These are phyloP conservation scores for Ophiostoma triangulosporum DNA, from an alignment of 2,329 filamentous ascomycete species.

Conservation along the genomic window DNA sequence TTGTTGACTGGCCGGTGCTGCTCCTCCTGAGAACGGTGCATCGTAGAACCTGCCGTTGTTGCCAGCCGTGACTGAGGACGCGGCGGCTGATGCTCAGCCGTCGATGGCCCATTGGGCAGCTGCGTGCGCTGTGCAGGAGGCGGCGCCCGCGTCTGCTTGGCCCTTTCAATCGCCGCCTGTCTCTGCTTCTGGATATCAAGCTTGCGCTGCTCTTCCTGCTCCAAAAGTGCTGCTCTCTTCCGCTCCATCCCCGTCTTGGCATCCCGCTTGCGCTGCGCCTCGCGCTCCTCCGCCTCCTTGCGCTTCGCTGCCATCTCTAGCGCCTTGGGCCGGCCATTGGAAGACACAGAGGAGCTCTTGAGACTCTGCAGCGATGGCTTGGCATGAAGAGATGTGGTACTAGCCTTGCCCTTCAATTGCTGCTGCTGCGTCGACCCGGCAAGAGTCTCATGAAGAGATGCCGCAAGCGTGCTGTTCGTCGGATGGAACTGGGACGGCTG, in stretches of 20 bases:
- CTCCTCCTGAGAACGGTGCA: constrained; percentile 43
- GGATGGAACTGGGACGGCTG: constrained; percentile 39
- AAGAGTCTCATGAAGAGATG: constrained; percentile 44
- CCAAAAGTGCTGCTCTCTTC: constrained; percentile 53
- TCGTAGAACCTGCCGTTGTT: constrained; percentile 35
- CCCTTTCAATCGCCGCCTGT: constrained; percentile 49
- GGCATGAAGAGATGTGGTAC: constrained; percentile 49
- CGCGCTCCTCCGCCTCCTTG: constrained; percentile 73
- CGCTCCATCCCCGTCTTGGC: constrained; percentile 71
- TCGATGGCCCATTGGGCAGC: constrained; percentile 29
- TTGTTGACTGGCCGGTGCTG: constrained; percentile 48
- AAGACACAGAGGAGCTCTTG: constrained; percentile 51
- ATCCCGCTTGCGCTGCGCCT: constrained; percentile 64
- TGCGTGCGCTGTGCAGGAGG: constrained; percentile 45
- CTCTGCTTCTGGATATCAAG: constrained; percentile 49
- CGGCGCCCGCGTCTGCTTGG: constrained; percentile 50
- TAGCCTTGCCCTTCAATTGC: constrained; percentile 49
- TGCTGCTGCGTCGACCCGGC: constrained; percentile 25
- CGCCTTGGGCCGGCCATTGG: constrained; percentile 53
- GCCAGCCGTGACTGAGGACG: constrained; percentile 46
- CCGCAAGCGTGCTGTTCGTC: constrained; percentile 42
- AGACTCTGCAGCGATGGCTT: constrained; percentile 45
- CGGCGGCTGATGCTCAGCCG: constrained; percentile 28
- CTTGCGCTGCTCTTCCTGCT: constrained; percentile 45
- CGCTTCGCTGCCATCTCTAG: constrained; percentile 65